A percentile compares a stretch with the other conserved stretches of the same genome.
These are phyloP conservation scores for Fusarium torreyae DNA, from an alignment of 2,329 filamentous ascomycete genomes.

Conservation along the genomic window DNA sequence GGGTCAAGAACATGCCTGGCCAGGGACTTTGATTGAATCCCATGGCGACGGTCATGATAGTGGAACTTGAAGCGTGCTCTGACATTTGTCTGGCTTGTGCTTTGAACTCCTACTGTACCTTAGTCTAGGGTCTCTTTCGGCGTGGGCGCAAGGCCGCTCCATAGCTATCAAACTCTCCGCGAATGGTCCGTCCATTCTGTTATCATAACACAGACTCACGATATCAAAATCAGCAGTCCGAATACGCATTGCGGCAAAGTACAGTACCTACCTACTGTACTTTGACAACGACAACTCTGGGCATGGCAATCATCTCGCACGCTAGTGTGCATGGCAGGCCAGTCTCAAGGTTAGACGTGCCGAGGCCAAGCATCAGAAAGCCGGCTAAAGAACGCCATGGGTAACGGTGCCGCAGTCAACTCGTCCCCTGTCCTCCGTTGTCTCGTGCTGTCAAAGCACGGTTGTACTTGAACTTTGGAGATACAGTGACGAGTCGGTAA, in stretches of 20 bases:
- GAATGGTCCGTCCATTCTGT: slow-evolving; percentile 2
- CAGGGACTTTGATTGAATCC: slow-evolving; percentile 33
- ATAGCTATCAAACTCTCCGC: slow-evolving; percentile 26
- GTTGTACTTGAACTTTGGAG: slow-evolving; percentile 4
- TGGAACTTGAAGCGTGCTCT: slow-evolving; percentile 41
- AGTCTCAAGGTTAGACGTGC: slow-evolving; percentile 40
- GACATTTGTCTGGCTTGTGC: slow-evolving; percentile 40
- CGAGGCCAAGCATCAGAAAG: slow-evolving; percentile 42
- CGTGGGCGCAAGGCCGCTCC: slow-evolving; percentile 36
- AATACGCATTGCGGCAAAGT: slow-evolving; percentile 26
- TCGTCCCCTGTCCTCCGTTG: slow-evolving; percentile 20
- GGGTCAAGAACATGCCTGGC: slow-evolving; percentile 13
- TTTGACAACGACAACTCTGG: slow-evolving; percentile 10
- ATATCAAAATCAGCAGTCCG: slow-evolving; percentile 17
- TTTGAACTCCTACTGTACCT: slow-evolving; percentile 11
- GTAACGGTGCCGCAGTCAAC: slow-evolving; percentile 36
- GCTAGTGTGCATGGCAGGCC: slow-evolving; percentile 34
- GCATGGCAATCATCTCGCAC: slow-evolving; percentile 8
- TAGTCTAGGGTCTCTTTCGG: slow-evolving; percentile 22
- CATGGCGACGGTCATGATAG: slow-evolving; percentile 43
- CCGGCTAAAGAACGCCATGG: slow-evolving; percentile 38
- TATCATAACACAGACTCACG: slow-evolving; percentile 20
- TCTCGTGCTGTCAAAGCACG: slow-evolving; percentile 22
- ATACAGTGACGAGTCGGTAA: slow-evolving; percentile 20
- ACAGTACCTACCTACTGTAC: neutral